These are phyloP conservation scores for Choanephora cucurbitarum DNA, from an alignment of 371 early-diverging fungal species.

Conservation along the genomic window DNA sequence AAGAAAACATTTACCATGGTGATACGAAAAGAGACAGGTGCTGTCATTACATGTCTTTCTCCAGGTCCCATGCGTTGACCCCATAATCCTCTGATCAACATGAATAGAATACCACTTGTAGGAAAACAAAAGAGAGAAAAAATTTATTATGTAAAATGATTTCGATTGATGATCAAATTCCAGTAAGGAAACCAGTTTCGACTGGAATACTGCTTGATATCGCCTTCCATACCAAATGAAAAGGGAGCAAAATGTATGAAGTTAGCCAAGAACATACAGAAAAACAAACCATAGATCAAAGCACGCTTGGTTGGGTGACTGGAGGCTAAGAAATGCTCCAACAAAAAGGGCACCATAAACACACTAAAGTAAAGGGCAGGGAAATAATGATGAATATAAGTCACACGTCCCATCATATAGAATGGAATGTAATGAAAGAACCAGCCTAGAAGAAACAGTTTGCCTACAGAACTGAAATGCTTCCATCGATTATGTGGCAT, in stretches of 20 bases:
- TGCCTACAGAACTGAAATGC: constrained; percentile 71
- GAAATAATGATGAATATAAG: constrained; percentile 98
- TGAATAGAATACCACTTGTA: too few relatives aligned
- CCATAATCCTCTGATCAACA: background rate
- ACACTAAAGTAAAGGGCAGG: constrained; percentile 97
- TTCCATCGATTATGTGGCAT: constrained; percentile 60
- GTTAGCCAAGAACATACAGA: constrained; percentile 46
- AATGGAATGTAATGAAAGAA: constrained; percentile 97
- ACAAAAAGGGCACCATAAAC: constrained; percentile 68
- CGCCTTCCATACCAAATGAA: constrained; percentile 83
- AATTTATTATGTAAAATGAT: constrained; percentile 5
- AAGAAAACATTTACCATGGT: constrained; percentile 1
- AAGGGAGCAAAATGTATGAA: constrained; percentile 83
- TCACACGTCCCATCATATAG: constrained; percentile 97
- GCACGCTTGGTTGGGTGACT: constrained; percentile 16
- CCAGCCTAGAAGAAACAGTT: constrained; percentile 88
- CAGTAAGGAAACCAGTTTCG: constrained; percentile 58
- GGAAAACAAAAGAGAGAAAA: background rate
- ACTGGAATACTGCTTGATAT: constrained; percentile 55
- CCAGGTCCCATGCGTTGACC: background rate
- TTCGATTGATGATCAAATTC: constrained; percentile 42
- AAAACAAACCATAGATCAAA: constrained; percentile 46
- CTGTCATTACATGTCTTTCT: background rate
- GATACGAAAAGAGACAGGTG: background rate
- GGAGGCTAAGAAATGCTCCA: constrained; percentile 67